Evolutionary conservation across 495 filamentous ascomycete species (phyloP).

Genomic region (Friedmanniomyces simplex): DNA sequence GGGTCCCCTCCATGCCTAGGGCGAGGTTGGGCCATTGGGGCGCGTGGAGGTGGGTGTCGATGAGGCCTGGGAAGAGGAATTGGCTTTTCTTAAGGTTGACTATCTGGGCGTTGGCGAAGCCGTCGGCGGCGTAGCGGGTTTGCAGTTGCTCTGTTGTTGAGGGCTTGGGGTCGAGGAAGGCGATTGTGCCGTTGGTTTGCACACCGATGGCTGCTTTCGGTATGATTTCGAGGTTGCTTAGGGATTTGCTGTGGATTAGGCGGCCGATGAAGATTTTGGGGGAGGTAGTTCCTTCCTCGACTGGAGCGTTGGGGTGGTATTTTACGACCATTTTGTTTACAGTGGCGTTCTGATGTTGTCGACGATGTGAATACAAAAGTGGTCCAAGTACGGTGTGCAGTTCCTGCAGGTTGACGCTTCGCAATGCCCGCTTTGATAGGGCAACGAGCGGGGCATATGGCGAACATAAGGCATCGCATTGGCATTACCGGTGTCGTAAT

Average conservation of each 20-base stretch:
- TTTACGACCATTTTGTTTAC: neutral
- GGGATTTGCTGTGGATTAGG: conserved; percentile 46
- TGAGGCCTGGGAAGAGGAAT: conserved; percentile 13
- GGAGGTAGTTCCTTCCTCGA: neutral
- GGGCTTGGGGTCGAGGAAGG: conserved; percentile 35
- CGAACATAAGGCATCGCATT: too few relatives aligned
- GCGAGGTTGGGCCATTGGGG: conserved; percentile 13
- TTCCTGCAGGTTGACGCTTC: too few relatives aligned
- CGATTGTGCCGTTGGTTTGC: conserved; percentile 52
- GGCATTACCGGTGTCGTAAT: too few relatives aligned
- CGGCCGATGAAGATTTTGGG: conserved; percentile 34
- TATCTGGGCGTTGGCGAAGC: neutral
- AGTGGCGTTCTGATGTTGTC: neutral
- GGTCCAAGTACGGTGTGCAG: too few relatives aligned
- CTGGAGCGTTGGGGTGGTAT: neutral
- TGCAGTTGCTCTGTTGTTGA: neutral
- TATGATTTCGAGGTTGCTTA: conserved; percentile 45
- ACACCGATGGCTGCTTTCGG: conserved; percentile 55
- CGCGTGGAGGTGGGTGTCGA: conserved; percentile 12
- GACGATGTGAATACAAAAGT: too few relatives aligned
- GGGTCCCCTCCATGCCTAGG: conserved; percentile 7
- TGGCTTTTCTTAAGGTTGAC: neutral
- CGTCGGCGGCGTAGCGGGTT: neutral
- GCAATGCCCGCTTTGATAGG: too few relatives aligned
- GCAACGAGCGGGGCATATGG: too few relatives aligned